Percentiles rank a stretch among this genome's conserved stretches.
phyloP scores from a whole-genome alignment of 176 grass and related monocot genomes.

The Avena sativa region DNA sequence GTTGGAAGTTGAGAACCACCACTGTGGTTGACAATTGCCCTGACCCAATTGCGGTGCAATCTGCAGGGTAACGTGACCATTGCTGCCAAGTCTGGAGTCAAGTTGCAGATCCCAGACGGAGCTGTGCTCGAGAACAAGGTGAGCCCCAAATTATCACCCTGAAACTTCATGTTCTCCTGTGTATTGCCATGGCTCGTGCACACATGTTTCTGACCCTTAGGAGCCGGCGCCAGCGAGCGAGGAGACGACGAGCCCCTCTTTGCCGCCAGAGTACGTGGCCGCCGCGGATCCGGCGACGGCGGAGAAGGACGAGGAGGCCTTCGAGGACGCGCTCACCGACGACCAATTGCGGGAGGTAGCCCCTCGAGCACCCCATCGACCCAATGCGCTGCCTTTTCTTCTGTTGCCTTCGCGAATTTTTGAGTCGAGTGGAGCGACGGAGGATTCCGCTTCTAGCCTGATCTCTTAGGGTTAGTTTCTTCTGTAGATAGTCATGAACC shows the following conservation, averaged over 20 bases:
- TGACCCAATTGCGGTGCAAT: slow-evolving; percentile 34
- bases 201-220: not conserved
- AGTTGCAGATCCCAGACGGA: slow-evolving; percentile 76
- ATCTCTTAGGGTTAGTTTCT: slow-evolving; percentile 9
- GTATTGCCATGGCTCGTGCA: no score
- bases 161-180: not conserved
- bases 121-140: slow-evolving; percentile 85
- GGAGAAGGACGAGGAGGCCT: slow-evolving; percentile 58
- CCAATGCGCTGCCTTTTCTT: not conserved
- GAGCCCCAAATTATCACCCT: not conserved
- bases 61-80: slow-evolving; percentile 72
- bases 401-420: not conserved
- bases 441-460: not conserved
- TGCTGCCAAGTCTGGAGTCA: slow-evolving; percentile 65
- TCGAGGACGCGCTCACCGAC: slow-evolving; percentile 90
- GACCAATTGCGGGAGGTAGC: slow-evolving; percentile 85
- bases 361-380: not conserved
- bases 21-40: not conserved
- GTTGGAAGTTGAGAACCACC: not conserved
- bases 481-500: not conserved
- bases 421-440: not conserved
- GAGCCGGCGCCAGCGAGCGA: slow-evolving; percentile 34
- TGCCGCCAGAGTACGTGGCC: not conserved
- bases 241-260: slow-evolving; percentile 13
- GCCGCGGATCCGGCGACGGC: not conserved